Conservation (phyloP, 345 rosid genomes). For the Brassica cretica region DNA sequence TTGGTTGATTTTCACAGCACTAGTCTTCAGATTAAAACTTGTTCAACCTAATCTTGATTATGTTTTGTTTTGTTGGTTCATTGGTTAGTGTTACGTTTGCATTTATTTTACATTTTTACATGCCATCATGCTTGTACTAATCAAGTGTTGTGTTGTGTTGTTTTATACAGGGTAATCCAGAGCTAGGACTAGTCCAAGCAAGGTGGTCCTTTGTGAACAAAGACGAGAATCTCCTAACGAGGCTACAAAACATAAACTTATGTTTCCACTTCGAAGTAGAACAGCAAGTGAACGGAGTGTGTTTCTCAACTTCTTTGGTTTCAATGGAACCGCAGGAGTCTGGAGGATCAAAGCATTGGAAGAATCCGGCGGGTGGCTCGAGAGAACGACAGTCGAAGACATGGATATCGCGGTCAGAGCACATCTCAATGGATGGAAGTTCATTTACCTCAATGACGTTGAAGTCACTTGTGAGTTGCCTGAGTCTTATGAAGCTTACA, state of each 20-base stretch:
- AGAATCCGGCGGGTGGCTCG: slow-evolving; percentile 54
- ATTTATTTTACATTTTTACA: too few species aligned
- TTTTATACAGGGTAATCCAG: slow-evolving; percentile 66
- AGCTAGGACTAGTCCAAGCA: slow-evolving; percentile 80
- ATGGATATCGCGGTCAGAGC: slow-evolving; percentile 96
- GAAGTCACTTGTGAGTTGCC: slow-evolving; percentile 79
- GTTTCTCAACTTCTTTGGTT: slow-evolving; percentile 81
- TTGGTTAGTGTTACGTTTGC: background rate
- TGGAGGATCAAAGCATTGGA: slow-evolving; percentile 79
- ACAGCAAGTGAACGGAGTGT: slow-evolving; percentile 78
- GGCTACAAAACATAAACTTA: slow-evolving; percentile 84
- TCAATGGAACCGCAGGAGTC: slow-evolving; percentile 92
- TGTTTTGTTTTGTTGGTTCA: background rate
- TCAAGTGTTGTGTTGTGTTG: background rate
- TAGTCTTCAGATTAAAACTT: background rate
- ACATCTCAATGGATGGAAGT: slow-evolving; percentile 84
- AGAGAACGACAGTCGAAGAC: slow-evolving; percentile 89
- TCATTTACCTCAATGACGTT: slow-evolving; percentile 76
- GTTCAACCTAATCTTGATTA: background rate
- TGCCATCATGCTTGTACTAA: background rate
- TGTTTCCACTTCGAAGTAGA: slow-evolving; percentile 96
- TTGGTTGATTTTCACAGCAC: background rate
- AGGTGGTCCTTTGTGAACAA: slow-evolving; percentile 92
- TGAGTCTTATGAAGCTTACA: slow-evolving; percentile 85
- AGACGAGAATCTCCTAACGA: slow-evolving; percentile 86